Evolutionary conservation across 768 basidiomycete species (phyloP).

Genomic region (Imleria badia): DNA sequence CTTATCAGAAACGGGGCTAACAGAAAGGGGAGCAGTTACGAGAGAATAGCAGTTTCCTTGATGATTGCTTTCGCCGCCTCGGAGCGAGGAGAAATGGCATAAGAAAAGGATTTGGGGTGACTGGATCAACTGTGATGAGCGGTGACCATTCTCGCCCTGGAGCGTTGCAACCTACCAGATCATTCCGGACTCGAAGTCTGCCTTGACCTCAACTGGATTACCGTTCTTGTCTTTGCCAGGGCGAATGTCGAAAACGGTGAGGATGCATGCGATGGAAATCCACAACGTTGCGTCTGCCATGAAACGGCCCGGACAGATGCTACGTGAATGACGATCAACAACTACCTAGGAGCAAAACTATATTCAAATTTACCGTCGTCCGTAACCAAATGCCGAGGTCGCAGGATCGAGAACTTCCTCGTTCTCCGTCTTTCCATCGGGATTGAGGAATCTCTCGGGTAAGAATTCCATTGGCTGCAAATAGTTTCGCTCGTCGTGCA

Average conservation of each 20-base stretch:
- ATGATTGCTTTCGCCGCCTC: constrained; percentile 26
- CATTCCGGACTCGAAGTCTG: constrained; percentile 30
- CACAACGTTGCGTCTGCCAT: constrained; percentile 44
- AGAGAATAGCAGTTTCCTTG: constrained; percentile 28
- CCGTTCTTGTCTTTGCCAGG: constrained; percentile 23
- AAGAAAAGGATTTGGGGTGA: constrained; percentile 33
- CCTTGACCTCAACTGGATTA: constrained; percentile 14
- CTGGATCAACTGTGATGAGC: constrained; percentile 16
- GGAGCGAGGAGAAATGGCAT: constrained; percentile 31
- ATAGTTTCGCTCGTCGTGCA: constrained; percentile 38
- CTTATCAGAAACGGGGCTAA: background rate
- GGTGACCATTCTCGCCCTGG: background rate
- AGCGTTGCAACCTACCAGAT: constrained; percentile 25
- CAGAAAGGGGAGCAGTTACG: constrained; percentile 5
- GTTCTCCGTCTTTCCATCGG: constrained; percentile 37
- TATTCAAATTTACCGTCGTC: constrained; percentile 27
- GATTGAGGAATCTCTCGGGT: constrained; percentile 39
- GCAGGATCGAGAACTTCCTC: constrained; percentile 30
- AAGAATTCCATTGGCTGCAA: constrained; percentile 34
- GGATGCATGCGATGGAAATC: constrained; percentile 32
- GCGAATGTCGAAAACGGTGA: constrained; percentile 28
- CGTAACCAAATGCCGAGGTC: constrained; percentile 36
- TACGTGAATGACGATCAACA: constrained; percentile 2
- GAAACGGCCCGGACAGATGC: constrained; percentile 44
- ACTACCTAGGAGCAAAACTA: background rate